Conservation (phyloP, 371 early-diverging fungal genomes). For the Rhizomucor miehei region DNA sequence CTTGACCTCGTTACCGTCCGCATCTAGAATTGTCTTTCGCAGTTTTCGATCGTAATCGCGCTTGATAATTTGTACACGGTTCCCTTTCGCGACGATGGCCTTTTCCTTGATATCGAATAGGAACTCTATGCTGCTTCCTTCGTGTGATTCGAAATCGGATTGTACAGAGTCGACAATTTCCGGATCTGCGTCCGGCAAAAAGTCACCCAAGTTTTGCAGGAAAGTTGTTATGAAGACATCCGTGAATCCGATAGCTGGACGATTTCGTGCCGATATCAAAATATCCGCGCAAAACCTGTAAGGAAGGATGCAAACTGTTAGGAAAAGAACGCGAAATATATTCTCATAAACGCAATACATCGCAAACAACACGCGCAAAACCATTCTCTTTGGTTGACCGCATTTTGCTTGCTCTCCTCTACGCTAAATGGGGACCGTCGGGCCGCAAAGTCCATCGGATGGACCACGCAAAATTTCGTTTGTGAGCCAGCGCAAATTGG, state of each 20-base stretch:
- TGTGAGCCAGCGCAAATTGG: no score
- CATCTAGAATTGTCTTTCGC: slow-evolving; percentile 1
- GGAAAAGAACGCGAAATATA: slow-evolving; percentile 1
- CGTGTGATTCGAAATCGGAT: not conserved
- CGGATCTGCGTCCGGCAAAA: not conserved
- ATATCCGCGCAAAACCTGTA: not conserved
- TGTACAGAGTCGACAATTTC: not conserved
- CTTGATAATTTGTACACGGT: not conserved
- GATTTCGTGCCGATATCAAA: not conserved
- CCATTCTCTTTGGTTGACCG: not conserved
- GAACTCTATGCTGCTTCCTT: slow-evolving; percentile 1
- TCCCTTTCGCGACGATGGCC: not conserved
- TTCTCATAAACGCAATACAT: not conserved
- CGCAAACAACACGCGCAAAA: not conserved
- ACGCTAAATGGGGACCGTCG: no score
- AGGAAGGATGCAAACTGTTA: not conserved
- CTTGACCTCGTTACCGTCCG: not conserved
- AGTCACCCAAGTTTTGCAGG: not conserved
- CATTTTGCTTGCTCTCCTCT: no score
- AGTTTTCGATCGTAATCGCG: slow-evolving; percentile 1
- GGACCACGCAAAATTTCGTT: no score
- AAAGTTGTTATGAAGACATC: not conserved
- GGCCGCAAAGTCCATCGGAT: no score
- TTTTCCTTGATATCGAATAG: not conserved
- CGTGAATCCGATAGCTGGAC: not conserved